Evolutionary conservation across 73 alveolate genomes (phyloP).

Genomic region (Tetrahymena borealis): DNA sequence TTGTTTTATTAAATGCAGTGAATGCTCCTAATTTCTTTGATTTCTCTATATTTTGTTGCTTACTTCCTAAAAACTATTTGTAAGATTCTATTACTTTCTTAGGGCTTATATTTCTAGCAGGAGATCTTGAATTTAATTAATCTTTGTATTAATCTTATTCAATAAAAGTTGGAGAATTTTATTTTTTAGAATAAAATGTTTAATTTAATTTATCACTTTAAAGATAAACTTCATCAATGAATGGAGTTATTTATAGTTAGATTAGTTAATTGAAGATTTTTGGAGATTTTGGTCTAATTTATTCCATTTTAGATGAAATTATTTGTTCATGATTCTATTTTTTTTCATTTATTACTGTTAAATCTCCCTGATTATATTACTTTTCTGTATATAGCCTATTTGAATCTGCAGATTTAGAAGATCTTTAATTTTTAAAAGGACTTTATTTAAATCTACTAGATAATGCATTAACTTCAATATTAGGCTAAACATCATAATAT

Average conservation of each 20-base stretch:
- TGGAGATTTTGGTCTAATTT: background rate
- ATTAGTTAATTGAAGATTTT: background rate
- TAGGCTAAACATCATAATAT: background rate
- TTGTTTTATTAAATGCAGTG: background rate
- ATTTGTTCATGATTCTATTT: background rate
- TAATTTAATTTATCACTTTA: background rate
- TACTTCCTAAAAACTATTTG: background rate
- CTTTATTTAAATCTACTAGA: background rate
- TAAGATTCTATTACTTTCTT: background rate
- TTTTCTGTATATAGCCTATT: background rate
- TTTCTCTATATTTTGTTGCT: background rate
- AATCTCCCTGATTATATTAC: background rate
- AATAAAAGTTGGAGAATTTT: background rate
- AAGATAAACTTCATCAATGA: background rate
- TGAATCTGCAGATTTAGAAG: background rate
- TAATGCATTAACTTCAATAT: background rate
- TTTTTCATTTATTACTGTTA: background rate
- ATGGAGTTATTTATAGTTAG: background rate
- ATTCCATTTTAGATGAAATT: background rate
- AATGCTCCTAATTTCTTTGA: background rate
- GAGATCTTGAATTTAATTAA: background rate
- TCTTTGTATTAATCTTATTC: background rate
- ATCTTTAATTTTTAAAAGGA: background rate
- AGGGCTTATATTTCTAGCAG: background rate
- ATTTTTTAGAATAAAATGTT: background rate